Percentiles rank a stretch among this genome's conserved stretches.
Conservation (phyloP, 371 early-diverging fungal genomes). For the Chytridiales sp. region DNA sequence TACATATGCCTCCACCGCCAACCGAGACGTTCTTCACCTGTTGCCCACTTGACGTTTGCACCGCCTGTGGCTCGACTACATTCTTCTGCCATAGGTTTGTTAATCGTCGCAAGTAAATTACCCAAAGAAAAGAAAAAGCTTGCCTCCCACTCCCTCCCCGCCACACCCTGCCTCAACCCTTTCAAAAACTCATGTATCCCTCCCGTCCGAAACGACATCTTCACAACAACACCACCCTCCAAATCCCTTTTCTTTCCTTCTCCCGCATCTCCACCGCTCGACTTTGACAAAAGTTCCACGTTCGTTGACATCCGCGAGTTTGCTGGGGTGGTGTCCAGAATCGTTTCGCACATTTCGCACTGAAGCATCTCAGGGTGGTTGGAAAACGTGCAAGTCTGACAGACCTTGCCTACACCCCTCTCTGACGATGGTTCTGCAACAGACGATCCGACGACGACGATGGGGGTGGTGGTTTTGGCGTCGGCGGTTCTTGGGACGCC, state of each 20-base stretch:
- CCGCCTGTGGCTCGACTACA: neutral
- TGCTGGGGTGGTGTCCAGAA: too few species aligned
- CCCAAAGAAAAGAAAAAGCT: constrained; percentile 4
- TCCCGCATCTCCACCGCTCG: neutral
- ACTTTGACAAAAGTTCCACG: neutral
- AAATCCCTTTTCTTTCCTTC: neutral
- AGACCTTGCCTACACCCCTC: neutral
- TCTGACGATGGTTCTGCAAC: neutral
- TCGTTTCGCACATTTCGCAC: constrained; percentile 58
- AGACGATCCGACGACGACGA: constrained; percentile 1
- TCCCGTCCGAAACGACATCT: constrained; percentile 77
- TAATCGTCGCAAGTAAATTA: neutral
- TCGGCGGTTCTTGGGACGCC: constrained; percentile 58
- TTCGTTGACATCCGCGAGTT: constrained; percentile 24
- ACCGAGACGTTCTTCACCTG: constrained; percentile 4
- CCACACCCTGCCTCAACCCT: constrained; percentile 60
- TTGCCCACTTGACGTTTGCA: too few species aligned
- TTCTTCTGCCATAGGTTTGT: too few species aligned
- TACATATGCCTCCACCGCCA: constrained; percentile 40
- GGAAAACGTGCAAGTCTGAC: constrained; percentile 68
- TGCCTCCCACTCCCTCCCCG: constrained; percentile 67
- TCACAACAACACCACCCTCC: constrained; percentile 37
- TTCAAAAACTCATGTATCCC: constrained; percentile 62
- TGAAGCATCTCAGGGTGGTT: constrained; percentile 76
- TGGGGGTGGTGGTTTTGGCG: constrained; percentile 1